Base-by-base conservation (phyloP, 768 basidiomycete genomes). In the Russula foetens region DNA sequence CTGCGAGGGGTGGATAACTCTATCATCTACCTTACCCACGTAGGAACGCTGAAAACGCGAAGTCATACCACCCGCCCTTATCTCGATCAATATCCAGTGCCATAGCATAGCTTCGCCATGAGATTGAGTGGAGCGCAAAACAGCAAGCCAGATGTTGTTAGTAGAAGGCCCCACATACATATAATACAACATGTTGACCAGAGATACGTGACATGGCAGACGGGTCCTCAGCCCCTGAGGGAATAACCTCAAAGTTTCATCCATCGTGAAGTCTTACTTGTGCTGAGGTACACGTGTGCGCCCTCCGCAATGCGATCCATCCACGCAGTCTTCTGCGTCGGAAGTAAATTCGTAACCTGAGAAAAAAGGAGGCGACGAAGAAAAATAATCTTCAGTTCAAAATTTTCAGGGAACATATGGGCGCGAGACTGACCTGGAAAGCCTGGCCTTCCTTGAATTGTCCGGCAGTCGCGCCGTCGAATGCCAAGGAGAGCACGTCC, bases 321-420 rank as follows among this genome's bases (percentile, higher is more conserved):
- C 90, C 92, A 92, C 19, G 89, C 81, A 4, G 76, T 80, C 7
- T 72, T 74, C 38, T 89, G 83, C 19, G 79, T 83, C 7, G 92
- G 92, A 28, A 81, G 69, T 57, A 93, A 65, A 68, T 91, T 92
- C 21, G 87, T 87, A 5, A 87, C 71, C 80, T 80, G 52, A n/a
- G 39, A 23, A 19, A 11, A 29, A 6, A n/a, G 5, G 26, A 23
- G 12, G 11, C 35, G 19, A 21, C 2, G 2, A 26, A 46, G 5
- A 38, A 15, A 4, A 19, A 7, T 3, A 26, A 4, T 21, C 35
- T 12, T 56, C 33, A 61, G 46, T 17, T 41, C 11, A 5, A 11
- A 2, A 41, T 15, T 19, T 9, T 38, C 17, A 28, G 4, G 33
- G 8, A 23, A 21, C 7, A 7, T n/a, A 41, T 19, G 26, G 17